Percentiles rank a stretch among this genome's conserved stretches.
These are phyloP conservation scores for Xylaria nigripes DNA, from an alignment of 495 filamentous ascomycete genomes.

Conservation along the genomic window DNA sequence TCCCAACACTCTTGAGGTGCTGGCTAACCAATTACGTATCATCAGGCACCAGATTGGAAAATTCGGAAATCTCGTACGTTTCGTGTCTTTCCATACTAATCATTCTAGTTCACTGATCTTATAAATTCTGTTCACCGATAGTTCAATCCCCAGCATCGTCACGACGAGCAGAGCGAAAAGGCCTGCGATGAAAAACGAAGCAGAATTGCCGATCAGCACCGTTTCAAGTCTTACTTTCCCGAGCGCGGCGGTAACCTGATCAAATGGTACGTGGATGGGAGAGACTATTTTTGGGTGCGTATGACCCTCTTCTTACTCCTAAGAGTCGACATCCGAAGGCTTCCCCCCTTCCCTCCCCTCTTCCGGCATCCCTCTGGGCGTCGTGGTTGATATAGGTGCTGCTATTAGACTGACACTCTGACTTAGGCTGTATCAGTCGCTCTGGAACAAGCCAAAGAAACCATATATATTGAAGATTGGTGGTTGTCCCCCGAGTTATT, in stretches of 20 bases:
- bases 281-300: conserved; percentile 80
- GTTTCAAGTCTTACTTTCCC: conserved; percentile 83
- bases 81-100: neutral
- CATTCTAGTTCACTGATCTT: conserved; percentile 6
- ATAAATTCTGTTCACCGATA: conserved; percentile 5
- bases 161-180: conserved; percentile 89
- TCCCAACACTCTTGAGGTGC: neutral
- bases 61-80: conserved; percentile 43
- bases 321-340: too few species aligned
- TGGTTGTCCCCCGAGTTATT: conserved; percentile 94
- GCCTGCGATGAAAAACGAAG: conserved; percentile 71
- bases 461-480: conserved; percentile 95
- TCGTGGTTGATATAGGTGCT: too few species aligned
- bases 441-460: conserved; percentile 78
- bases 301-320: neutral
- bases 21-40: neutral
- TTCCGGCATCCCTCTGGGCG: too few species aligned
- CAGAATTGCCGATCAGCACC: conserved; percentile 61
- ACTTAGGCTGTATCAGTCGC: conserved; percentile 67
- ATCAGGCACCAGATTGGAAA: conserved; percentile 47
- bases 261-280: conserved; percentile 95
- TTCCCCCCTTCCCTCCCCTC: neutral
- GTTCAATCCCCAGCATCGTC: conserved; percentile 84
- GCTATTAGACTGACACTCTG: neutral
- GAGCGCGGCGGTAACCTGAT: conserved; percentile 74